Conservation (phyloP, 768 basidiomycete genomes). For the Tylopilus felleus region DNA sequence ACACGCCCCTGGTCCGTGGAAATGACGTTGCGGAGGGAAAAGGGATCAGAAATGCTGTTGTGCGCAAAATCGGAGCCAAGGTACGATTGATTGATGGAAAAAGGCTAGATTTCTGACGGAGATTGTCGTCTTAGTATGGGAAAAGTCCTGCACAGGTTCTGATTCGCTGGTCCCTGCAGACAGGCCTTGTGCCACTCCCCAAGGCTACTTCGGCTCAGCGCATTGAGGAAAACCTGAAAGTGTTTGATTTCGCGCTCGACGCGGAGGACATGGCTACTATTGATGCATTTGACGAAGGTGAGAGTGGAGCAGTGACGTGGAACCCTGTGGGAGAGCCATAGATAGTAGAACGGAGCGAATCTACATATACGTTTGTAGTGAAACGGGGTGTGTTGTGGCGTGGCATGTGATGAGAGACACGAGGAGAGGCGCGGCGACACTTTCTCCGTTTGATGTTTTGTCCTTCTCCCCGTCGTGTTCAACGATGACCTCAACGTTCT, state of each 20-base stretch:
- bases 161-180: slow-evolving; percentile 52
- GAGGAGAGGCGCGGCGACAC: neutral
- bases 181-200: slow-evolving; percentile 63
- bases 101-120: neutral
- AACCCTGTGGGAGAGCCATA: slow-evolving; percentile 59
- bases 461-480: slow-evolving; percentile 12
- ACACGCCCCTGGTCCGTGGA: slow-evolving; percentile 67
- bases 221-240: slow-evolving; percentile 66
- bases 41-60: slow-evolving; percentile 46
- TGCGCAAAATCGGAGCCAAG: slow-evolving; percentile 54
- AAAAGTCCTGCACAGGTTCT: slow-evolving; percentile 42
- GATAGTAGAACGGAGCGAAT: neutral
- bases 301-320: slow-evolving; percentile 73
- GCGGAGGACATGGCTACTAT: slow-evolving; percentile 60
- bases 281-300: slow-evolving; percentile 66
- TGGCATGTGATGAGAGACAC: slow-evolving; percentile 1
- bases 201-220: slow-evolving; percentile 67
- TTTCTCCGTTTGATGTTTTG: slow-evolving; percentile 19
- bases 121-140: slow-evolving; percentile 19
- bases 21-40: slow-evolving; percentile 11
- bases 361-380: neutral
- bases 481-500: slow-evolving; percentile 22
- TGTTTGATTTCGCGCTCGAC: slow-evolving; percentile 71
- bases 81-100: slow-evolving; percentile 31
- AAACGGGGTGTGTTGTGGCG: neutral